Conservation (phyloP, 1,139 yeast species). For the Magnusiomyces clavatus region DNA sequence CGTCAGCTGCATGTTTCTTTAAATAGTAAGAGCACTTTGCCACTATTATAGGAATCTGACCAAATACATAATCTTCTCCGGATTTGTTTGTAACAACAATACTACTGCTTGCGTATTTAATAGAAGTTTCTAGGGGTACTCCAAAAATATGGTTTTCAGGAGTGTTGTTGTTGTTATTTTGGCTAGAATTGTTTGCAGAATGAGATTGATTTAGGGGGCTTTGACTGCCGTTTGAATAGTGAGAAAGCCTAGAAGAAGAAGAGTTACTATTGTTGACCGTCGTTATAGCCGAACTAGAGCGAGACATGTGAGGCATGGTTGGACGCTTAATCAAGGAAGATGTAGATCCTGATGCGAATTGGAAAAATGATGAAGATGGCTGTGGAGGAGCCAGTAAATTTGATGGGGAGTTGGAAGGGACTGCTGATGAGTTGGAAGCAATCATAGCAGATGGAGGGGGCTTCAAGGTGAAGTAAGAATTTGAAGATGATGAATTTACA, state of each 20-base stretch:
- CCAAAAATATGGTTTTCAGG: slow-evolving; percentile 57
- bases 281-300: slow-evolving; percentile 23
- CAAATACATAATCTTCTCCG: slow-evolving; percentile 59
- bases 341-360: slow-evolving; percentile 15
- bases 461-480: not conserved
- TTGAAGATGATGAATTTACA: not conserved
- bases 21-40: slow-evolving; percentile 89
- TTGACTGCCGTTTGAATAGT: slow-evolving; percentile 1
- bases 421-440: not conserved
- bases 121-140: slow-evolving; percentile 65
- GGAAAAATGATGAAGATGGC: slow-evolving; percentile 21
- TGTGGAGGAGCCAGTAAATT: not conserved
- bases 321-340: slow-evolving; percentile 19
- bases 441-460: not conserved
- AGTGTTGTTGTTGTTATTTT: not conserved
- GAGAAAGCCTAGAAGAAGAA: not conserved
- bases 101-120: slow-evolving; percentile 66
- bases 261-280: slow-evolving; percentile 4
- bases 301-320: slow-evolving; percentile 27
- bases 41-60: slow-evolving; percentile 79
- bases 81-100: slow-evolving; percentile 48
- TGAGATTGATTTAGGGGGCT: slow-evolving; percentile 4
- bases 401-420: not conserved
- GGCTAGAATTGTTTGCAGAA: slow-evolving; percentile 14
- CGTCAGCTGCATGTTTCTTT: slow-evolving; percentile 53